phyloP scores from a whole-genome alignment of 441 rosid genomes.

The Pelargonium australe region DNA sequence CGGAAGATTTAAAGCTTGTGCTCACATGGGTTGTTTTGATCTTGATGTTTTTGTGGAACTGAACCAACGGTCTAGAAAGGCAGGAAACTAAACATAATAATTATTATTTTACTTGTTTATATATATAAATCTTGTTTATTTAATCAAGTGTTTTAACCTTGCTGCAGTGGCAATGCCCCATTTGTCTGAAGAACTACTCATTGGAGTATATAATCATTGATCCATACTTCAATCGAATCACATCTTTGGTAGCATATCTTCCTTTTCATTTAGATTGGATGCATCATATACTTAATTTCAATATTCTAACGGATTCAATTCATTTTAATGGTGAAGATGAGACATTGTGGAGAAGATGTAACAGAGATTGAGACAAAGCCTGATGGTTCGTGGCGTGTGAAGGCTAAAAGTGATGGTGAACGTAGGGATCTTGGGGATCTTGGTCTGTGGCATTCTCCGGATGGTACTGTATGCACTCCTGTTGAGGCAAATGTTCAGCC shows the following conservation, averaged over 20 bases:
- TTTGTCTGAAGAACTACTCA: slow-evolving; percentile 91
- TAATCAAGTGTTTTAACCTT: slow-evolving; percentile 20
- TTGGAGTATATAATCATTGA: slow-evolving; percentile 79
- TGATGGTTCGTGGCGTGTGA: slow-evolving; percentile 97
- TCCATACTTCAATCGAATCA: slow-evolving; percentile 85
- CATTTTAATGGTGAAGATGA: slow-evolving; percentile 51
- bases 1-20: slow-evolving; percentile 93
- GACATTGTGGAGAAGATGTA: slow-evolving; percentile 76
- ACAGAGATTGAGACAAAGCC: slow-evolving; percentile 91
- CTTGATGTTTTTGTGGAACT: slow-evolving; percentile 94
- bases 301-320: background rate
- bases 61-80: slow-evolving; percentile 98
- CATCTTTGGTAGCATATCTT: slow-evolving; percentile 55
- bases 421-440: slow-evolving; percentile 79
- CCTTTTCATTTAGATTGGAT: background rate
- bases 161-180: slow-evolving; percentile 98
- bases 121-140: slow-evolving; percentile 13
- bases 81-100: slow-evolving; percentile 27
- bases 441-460: slow-evolving; percentile 73
- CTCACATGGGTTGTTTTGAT: slow-evolving; percentile 96
- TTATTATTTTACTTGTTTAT: slow-evolving; percentile 6
- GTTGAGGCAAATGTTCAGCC: slow-evolving; percentile 36
- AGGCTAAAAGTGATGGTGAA: slow-evolving; percentile 68
- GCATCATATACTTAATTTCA: slow-evolving; percentile 3
- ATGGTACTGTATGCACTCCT: slow-evolving; percentile 49